Evolutionary conservation across 2,329 filamentous ascomycete species (phyloP), one percentile per base, ranked within the genome.

Genomic region (Aspergillus bombycis): DNA sequence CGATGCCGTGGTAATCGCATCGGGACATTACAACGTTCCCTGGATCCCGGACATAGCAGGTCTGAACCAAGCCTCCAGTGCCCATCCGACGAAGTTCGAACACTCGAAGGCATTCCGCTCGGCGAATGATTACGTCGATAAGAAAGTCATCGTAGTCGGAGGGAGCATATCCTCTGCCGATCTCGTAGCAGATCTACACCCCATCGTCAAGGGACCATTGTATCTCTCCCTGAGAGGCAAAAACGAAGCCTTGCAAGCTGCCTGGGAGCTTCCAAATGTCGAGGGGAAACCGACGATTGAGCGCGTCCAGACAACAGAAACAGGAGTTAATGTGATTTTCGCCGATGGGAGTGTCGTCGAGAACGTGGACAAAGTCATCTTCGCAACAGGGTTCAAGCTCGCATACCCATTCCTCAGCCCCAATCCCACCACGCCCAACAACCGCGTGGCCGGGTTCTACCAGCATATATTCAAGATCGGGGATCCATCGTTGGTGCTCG

Each of bases 1-100:
- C 26, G 79, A 82, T 65, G 80, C 79, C 0, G 60, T 82, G 0
- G 70, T 82, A 16, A 77, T 81, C 38, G 80, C 80, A 0, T 76
- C 71, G 0, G 80, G 80, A 0, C 79, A 82, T 63, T 82, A 80
- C 62, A 75, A 74, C 45, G 69, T 82, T 2, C 80, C 80, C 0
- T 75, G 71, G 53, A 69, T 82, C 5, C 80, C 80, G 0, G 64
- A 72, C 0, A 75, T 82, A 9, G 62, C 70, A 0, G 80, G 80
- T 0, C 62, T 82, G 0, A 45, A 61, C 3, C 72, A 73, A 16
- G 77, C 71, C 23, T 72, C 77, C 19, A 58, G 67, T 52, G 64
- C 61, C 3, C 74, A 72, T 53, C 78, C 79, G 0, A 72, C 70
- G 1, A 65, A 57, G 1, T 74, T 81, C n/a, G 66, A 75, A 16